Evolutionary conservation across 176 grass and related monocot species (phyloP).

Genomic region (Alopecurus myosuroides): DNA sequence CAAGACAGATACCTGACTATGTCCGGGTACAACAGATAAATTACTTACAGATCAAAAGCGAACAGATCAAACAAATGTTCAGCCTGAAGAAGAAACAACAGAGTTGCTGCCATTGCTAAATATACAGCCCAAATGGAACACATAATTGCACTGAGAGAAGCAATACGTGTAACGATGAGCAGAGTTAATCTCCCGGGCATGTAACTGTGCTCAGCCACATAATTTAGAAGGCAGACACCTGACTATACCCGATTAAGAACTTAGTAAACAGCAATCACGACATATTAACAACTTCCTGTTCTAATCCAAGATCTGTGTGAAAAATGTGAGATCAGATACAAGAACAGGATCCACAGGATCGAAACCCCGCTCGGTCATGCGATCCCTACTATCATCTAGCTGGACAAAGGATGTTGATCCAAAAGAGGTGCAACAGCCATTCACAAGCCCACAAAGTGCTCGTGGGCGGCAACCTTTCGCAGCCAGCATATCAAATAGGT

Average conservation of each 20-base stretch:
- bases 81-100: neutral
- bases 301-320: neutral
- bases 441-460: constrained; percentile 54
- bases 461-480: constrained; percentile 38
- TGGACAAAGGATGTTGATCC: constrained; percentile 27
- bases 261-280: neutral
- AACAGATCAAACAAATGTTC: neutral
- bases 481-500: neutral
- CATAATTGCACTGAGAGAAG: constrained; percentile 32
- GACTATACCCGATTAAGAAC: constrained; percentile 46
- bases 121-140: constrained; percentile 59
- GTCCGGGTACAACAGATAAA: neutral
- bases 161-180: constrained; percentile 54
- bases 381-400: constrained; percentile 30
- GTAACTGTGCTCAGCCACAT: constrained; percentile 48
- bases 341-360: constrained; percentile 24
- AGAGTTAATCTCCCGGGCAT: constrained; percentile 34
- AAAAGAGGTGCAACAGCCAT: constrained; percentile 33
- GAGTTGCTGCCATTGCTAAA: neutral
- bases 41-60: neutral
- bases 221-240: constrained; percentile 35
- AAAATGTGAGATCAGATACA: constrained; percentile 49
- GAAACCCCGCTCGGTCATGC: constrained; percentile 37
- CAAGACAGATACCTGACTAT: constrained; percentile 44
- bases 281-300: too few species aligned